phyloP scores from a whole-genome alignment of 164 flowering plant species.

The Aristolochia fimbriata region DNA sequence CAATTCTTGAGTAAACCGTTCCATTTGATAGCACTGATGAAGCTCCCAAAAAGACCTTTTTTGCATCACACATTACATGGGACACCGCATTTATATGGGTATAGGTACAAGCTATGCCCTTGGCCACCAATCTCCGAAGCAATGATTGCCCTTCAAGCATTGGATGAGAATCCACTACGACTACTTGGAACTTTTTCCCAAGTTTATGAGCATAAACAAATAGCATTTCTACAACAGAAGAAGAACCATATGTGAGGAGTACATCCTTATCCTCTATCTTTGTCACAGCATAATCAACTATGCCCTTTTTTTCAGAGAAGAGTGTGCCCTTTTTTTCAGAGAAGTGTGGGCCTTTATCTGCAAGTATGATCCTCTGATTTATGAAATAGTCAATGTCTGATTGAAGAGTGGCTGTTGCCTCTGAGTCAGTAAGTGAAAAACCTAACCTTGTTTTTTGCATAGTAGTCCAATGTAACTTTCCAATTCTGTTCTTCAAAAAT shows the following conservation, averaged over 20 bases:
- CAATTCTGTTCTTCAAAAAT: slow-evolving; percentile 60
- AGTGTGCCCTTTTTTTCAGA: too few relatives aligned
- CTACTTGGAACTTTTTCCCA: slow-evolving; percentile 75
- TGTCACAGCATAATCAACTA: slow-evolving; percentile 79
- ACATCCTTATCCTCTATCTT: slow-evolving; percentile 91
- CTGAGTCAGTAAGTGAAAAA: slow-evolving; percentile 72
- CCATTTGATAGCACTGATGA: slow-evolving; percentile 84
- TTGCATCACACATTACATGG: slow-evolving; percentile 88
- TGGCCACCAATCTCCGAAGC: slow-evolving; percentile 65
- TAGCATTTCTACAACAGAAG: slow-evolving; percentile 80
- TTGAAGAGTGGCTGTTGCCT: slow-evolving; percentile 59
- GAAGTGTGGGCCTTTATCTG: too few relatives aligned
- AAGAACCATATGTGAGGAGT: slow-evolving; percentile 75
- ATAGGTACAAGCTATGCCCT: slow-evolving; percentile 79
- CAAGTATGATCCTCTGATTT: slow-evolving; percentile 72
- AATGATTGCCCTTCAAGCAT: slow-evolving; percentile 73
- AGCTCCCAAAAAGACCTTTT: slow-evolving; percentile 77
- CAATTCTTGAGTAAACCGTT: slow-evolving; percentile 87
- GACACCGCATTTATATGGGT: slow-evolving; percentile 87
- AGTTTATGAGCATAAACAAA: slow-evolving; percentile 75
- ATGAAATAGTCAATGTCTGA: slow-evolving; percentile 72
- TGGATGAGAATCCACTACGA: slow-evolving; percentile 89
- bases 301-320: too few relatives aligned
- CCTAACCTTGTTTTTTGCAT: too few relatives aligned
- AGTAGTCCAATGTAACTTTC: slow-evolving; percentile 49